A percentile compares a stretch with the other conserved stretches of the same genome.
phyloP scores from a whole-genome alignment of 148 eudicot species.

The Rhododendron williamsianum region DNA sequence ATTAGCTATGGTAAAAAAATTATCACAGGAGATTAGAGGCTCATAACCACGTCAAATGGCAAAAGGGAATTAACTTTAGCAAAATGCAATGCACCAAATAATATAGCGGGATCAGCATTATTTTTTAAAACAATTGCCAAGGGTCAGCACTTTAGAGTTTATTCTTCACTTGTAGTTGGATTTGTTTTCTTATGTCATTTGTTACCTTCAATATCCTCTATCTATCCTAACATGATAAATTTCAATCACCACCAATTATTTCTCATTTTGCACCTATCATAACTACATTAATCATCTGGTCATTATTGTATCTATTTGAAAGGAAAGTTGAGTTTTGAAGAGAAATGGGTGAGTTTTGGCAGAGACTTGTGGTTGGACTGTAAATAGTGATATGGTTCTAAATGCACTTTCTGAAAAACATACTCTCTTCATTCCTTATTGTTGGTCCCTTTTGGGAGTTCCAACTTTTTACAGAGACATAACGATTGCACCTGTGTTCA shows the following conservation, averaged over 20 bases:
- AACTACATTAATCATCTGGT: too few relatives aligned
- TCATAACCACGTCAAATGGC: not conserved
- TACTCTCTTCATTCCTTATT: too few relatives aligned
- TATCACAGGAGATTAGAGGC: not conserved
- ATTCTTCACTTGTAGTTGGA: not conserved
- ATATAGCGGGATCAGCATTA: not conserved
- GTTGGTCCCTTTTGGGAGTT: too few relatives aligned
- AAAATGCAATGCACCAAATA: not conserved
- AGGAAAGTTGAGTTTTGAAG: too few relatives aligned
- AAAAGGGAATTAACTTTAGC: not conserved
- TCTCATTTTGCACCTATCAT: too few relatives aligned
- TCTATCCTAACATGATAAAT: too few relatives aligned
- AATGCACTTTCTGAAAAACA: not conserved
- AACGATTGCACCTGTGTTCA: too few relatives aligned
- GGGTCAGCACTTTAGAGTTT: not conserved
- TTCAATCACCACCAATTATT: too few relatives aligned
- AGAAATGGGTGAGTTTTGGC: too few relatives aligned
- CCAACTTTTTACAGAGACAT: too few relatives aligned
- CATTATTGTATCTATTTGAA: too few relatives aligned
- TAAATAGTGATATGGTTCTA: not conserved
- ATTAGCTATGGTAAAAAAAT: not conserved
- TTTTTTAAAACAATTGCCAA: not conserved
- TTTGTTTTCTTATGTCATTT: not conserved
- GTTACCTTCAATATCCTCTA: too few relatives aligned
- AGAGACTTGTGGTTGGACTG: not conserved